Base-by-base conservation (phyloP, 139 green algal genomes). In the Asterochloris erici region DNA sequence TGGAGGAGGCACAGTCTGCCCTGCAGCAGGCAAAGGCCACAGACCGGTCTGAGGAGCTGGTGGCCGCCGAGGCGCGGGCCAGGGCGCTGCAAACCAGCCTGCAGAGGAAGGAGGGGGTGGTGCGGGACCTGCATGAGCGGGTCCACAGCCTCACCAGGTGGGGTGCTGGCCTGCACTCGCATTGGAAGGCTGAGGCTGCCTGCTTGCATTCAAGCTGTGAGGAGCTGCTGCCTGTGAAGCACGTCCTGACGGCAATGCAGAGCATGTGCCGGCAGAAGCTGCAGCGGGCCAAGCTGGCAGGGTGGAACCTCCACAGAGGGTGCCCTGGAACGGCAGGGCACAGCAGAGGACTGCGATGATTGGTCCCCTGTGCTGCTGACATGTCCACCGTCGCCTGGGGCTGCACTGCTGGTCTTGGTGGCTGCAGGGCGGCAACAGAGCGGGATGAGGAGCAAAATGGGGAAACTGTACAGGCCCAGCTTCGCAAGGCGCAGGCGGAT, bases 91-190 rank as follows among this genome's bases (percentile, higher is more conserved):
- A 88, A 28, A 89, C 86, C 21, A 83, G 78, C 12, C 61, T 89
- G 2, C 74, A 73, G 12, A 84, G 89, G 77, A 92, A 91, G 84
- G 91, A 94, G 23, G 63, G 79, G 38, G 74, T 78, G 28, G 38
- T 85, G 60, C 70, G 68, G 60, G 82, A 86, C 60, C 85, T 88
- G 61, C 74, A 74, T 60, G 85, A 76, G 61, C 75, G 68, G 27
- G 38, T 89, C 29, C 74, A 66, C 15, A 77, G 82, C 74, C 60
- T 82, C 14, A 74, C 19, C 17, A 21, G 66, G 66, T 71, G 66
- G 21, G 66, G 38, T 54, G 38, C 38, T 54, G 38, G 38, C 38
- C 38, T 6, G 38, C 38, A 54, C 6, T 6, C 4, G 6, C 6
- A 71, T 4, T 26, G 2, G 66, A 1, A 23, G 19, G 1, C 66